A percentile compares a stretch with the other conserved stretches of the same genome.
Conservation (phyloP, 164 flowering plant genomes). For the Piper longum region DNA sequence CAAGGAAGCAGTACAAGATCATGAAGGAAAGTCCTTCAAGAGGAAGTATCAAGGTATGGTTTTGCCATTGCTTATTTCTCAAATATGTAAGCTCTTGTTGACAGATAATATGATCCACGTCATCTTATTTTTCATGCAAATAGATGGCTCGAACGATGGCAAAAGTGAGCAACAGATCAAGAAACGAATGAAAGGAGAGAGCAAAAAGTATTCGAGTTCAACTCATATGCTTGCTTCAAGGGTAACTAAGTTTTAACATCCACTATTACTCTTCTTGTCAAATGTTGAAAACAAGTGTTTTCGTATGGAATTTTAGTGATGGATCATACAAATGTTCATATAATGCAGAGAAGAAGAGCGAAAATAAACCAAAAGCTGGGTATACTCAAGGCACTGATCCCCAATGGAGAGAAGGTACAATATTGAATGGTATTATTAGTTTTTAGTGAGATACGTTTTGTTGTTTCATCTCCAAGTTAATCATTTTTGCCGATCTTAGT, state of each 20-base stretch:
- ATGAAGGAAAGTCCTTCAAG: not conserved
- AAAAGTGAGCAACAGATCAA: not conserved
- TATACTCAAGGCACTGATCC: not conserved
- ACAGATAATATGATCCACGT: not conserved
- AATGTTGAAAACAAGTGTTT: not conserved
- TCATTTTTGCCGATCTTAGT: not conserved
- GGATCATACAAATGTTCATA: not conserved
- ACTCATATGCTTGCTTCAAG: not conserved
- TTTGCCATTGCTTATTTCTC: too few species aligned
- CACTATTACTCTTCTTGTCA: not conserved
- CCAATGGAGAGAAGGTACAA: constrained; percentile 1
- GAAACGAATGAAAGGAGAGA: not conserved
- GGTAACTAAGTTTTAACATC: not conserved
- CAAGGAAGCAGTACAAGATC: not conserved
- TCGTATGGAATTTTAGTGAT: not conserved
- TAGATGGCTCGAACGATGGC: not conserved
- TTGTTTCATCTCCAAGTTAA: too few species aligned
- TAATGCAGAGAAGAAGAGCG: constrained; percentile 3
- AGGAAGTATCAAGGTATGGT: not conserved
- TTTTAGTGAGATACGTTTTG: too few species aligned
- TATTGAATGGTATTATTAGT: not conserved
- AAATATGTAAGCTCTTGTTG: not conserved
- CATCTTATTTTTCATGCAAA: not conserved
- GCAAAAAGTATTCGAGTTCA: not conserved
- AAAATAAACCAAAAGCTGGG: not conserved